Base-by-base conservation (phyloP, 169 alveolate genomes). In the Plasmodium ovale region DNA sequence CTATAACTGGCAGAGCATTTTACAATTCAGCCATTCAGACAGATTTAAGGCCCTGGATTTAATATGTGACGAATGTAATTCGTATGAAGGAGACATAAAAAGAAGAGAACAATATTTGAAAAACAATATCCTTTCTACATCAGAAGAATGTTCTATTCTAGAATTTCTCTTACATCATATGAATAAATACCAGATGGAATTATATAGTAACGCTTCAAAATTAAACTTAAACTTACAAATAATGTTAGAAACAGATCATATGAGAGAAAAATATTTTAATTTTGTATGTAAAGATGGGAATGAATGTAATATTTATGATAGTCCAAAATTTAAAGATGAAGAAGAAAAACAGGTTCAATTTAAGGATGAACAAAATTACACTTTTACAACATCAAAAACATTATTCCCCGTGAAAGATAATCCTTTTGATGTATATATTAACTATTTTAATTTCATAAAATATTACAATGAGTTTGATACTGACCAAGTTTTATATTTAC, bases 181-280 rank as follows among this genome's bases (percentile, higher is more conserved):
- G 19, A 77, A 77, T 62, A 60, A 23, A 62, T 77, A 77, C 31
- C 88, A 77, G 23, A 59, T 77, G 73, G 88, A 62, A 23, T 54
- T 77, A 60, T 77, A 42, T 37, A 42, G 23, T 21, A 60, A 59
- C 6, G 77, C 68, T n/a, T 2, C 54, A 19, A 60, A 60, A 14
- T 9, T 77, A 47, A 77, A 64, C 25, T 54, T 77, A 35, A 77
- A 77, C 47, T 16, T 77, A 7, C 88, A 77, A 64, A 14, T 77
- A 53, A 12, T 62, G 5, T 29, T 77, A 51, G 88, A 77, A 16
- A 62, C 27, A 21, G 6, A 19, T 16, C 69, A 44, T 31, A n/a
- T 77, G 10, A 44, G 47, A 37, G 58, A 77, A 19, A 77, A 37
- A 47, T 77, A 27, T 77, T 77, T 77, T 60, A 12, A 21, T 14